A percentile compares a stretch with the other conserved stretches of the same genome.
phyloP scores from a whole-genome alignment of 768 basidiomycete genomes.

The Pleurotus citrinopileatus region DNA sequence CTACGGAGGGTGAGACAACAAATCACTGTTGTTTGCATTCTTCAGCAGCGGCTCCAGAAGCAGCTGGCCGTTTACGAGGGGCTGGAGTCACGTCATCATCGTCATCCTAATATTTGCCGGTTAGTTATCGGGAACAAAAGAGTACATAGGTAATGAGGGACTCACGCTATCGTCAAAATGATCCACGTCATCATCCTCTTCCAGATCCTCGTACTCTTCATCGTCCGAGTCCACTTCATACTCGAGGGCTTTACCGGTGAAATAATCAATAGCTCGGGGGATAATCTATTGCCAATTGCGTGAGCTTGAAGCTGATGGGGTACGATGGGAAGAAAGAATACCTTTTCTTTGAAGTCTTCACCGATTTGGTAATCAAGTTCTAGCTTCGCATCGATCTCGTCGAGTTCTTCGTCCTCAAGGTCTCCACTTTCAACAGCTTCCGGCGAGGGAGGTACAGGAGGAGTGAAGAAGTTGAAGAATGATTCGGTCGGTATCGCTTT shows the following conservation, averaged over 20 bases:
- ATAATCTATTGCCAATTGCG: constrained; percentile 62
- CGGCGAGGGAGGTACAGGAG: constrained; percentile 70
- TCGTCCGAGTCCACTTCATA: constrained; percentile 64
- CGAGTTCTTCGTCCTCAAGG: constrained; percentile 79
- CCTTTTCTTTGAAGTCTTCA: constrained; percentile 97
- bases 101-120: constrained; percentile 57
- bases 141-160: constrained; percentile 5
- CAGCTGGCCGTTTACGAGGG: constrained; percentile 55
- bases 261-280: constrained; percentile 94
- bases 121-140: constrained; percentile 2
- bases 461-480: constrained; percentile 98
- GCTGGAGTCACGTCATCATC: constrained; percentile 65
- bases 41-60: constrained; percentile 47
- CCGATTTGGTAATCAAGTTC: constrained; percentile 98
- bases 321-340: constrained; percentile 25
- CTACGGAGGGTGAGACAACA: not conserved
- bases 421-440: constrained; percentile 69
- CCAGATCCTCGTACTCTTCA: constrained; percentile 57
- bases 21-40: constrained; percentile 90
- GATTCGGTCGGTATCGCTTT: constrained; percentile 91
- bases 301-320: not conserved
- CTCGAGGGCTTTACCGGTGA: constrained; percentile 93
- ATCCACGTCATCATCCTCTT: constrained; percentile 59
- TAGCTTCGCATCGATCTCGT: constrained; percentile 89
- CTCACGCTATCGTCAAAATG: constrained; percentile 59